These are phyloP conservation scores for Elsinoe necatrix DNA, from an alignment of 2,329 filamentous ascomycete genomes.

Conservation along the genomic window DNA sequence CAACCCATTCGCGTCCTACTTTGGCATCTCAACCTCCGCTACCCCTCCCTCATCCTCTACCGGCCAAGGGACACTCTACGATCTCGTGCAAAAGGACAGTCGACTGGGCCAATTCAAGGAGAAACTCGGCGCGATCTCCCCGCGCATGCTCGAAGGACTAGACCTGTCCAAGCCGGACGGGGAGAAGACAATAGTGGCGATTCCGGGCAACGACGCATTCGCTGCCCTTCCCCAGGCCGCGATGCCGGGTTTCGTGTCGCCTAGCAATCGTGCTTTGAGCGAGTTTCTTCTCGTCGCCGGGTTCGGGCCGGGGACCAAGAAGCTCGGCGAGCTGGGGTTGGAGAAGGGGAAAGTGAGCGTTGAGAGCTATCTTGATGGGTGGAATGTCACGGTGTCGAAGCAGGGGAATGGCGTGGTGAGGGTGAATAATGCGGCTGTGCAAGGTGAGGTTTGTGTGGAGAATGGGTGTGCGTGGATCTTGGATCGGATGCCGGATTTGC, in stretches of 20 bases:
- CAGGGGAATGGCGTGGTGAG: neutral
- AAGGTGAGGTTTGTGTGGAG: neutral
- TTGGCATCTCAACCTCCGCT: neutral
- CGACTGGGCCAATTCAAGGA: neutral
- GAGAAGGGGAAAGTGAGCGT: neutral
- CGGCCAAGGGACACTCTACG: neutral
- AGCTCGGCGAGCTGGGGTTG: neutral
- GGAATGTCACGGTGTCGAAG: neutral
- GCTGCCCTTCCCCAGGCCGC: neutral
- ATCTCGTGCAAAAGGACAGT: neutral
- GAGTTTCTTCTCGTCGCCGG: neutral
- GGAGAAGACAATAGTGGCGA: neutral
- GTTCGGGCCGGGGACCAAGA: neutral
- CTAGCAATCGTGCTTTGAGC: neutral
- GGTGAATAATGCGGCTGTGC: neutral
- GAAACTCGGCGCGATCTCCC: neutral
- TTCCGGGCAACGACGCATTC: neutral
- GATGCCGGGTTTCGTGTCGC: neutral
- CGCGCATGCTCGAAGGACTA: neutral
- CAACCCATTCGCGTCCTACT: slow-evolving; percentile 4
- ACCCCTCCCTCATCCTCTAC: neutral
- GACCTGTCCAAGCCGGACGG: neutral
- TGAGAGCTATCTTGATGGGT: neutral
- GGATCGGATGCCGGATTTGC: neutral
- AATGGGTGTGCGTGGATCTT: neutral